Conservation (phyloP, 495 filamentous ascomycete species). For the Penicillium canescens region DNA sequence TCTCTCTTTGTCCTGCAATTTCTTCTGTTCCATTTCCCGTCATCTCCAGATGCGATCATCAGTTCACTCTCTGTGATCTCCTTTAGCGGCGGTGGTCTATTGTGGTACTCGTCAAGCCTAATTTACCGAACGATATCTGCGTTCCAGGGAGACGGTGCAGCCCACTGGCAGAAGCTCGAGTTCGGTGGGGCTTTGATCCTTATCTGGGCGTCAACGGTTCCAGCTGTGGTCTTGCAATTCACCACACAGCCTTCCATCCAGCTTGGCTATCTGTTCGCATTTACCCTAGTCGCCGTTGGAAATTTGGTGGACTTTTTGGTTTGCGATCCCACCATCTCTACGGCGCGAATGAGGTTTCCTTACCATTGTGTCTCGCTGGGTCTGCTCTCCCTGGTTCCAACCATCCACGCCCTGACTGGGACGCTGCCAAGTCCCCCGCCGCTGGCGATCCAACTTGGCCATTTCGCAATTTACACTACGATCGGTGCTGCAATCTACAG, state of each 20-base stretch:
- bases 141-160: not conserved
- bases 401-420: slow-evolving; percentile 3
- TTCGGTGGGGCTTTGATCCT: slow-evolving; percentile 1
- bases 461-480: not conserved
- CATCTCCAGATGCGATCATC: slow-evolving; percentile 4
- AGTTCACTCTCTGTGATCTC: slow-evolving; percentile 6
- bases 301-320: slow-evolving; percentile 4
- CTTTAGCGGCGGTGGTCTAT: slow-evolving; percentile 5
- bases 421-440: not conserved
- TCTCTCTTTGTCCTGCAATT: slow-evolving; percentile 10
- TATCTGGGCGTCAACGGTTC: slow-evolving; percentile 2
- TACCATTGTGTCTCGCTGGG: slow-evolving; percentile 5
- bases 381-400: slow-evolving; percentile 5
- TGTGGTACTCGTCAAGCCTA: slow-evolving; percentile 3
- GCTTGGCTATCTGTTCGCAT: slow-evolving; percentile 5
- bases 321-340: not conserved
- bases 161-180: slow-evolving; percentile 5
- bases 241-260: slow-evolving; percentile 1
- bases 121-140: slow-evolving; percentile 1
- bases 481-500: not conserved
- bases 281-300: slow-evolving; percentile 1
- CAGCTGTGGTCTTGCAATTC: slow-evolving; percentile 1
- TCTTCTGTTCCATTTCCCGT: slow-evolving; percentile 12
- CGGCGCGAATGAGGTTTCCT: not conserved
- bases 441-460: not conserved